Conservation (phyloP, 768 basidiomycete species). For the Termitomyces sp. region DNA sequence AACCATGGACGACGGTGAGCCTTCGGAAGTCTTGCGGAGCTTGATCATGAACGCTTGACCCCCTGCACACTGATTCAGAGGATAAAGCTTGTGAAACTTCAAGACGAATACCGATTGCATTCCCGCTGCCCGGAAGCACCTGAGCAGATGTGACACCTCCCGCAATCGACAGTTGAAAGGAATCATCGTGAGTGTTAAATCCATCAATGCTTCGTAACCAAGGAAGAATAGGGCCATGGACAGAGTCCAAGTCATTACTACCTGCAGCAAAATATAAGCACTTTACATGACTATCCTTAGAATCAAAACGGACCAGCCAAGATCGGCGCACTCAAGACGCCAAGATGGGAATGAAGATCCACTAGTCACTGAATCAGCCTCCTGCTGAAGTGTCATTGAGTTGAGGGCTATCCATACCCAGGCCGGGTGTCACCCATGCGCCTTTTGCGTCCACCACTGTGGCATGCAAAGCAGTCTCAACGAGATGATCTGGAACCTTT, state of each 20-base stretch:
- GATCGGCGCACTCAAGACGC: conserved; percentile 62
- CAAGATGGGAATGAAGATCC: conserved; percentile 79
- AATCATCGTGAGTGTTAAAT: conserved; percentile 81
- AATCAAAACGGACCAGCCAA: conserved; percentile 27
- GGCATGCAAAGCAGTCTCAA: conserved; percentile 38
- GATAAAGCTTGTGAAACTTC: not conserved
- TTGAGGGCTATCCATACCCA: conserved; percentile 31
- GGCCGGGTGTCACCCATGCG: conserved; percentile 64
- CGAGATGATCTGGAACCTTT: conserved; percentile 35
- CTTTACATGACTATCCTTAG: conserved; percentile 5
- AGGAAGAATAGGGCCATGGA: conserved; percentile 63
- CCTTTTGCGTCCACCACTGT: conserved; percentile 56
- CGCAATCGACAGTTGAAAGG: conserved; percentile 67
- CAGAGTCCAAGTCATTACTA: conserved; percentile 57
- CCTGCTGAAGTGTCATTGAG: conserved; percentile 11
- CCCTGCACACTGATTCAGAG: conserved; percentile 35
- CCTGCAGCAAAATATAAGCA: conserved; percentile 21
- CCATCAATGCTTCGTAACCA: conserved; percentile 83
- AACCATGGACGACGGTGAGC: conserved; percentile 75
- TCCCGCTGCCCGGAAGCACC: conserved; percentile 71
- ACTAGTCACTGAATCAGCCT: conserved; percentile 34
- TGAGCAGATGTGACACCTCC: conserved; percentile 88
- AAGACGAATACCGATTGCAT: conserved; percentile 56
- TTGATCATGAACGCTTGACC: conserved; percentile 90
- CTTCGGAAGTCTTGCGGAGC: conserved; percentile 69